phyloP scores from a whole-genome alignment of 805 yeast species.

The Saccharomycopsis oosterbeekiorum region DNA sequence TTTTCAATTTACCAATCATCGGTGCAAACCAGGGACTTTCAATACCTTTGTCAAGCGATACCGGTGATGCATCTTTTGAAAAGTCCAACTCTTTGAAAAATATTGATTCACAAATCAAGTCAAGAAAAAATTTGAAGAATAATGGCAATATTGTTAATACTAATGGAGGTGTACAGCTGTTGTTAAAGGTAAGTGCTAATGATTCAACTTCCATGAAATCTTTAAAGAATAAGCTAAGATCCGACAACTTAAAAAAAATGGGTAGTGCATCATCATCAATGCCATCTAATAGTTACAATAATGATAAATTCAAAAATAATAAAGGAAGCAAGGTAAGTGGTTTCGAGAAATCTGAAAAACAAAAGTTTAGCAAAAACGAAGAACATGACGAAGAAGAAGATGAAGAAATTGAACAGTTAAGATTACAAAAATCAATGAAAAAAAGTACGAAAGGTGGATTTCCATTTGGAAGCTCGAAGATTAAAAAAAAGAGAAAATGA shows the following conservation, averaged over 20 bases:
- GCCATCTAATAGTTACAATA: not conserved
- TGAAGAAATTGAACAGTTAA: not conserved
- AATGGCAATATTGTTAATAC: not conserved
- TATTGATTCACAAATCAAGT: not conserved
- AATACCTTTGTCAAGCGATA: not conserved
- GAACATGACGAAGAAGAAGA: not conserved
- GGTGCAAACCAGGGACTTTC: constrained; percentile 8
- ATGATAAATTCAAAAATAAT: not conserved
- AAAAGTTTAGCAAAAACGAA: not conserved
- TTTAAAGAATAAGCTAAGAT: constrained; percentile 13
- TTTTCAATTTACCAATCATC: constrained; percentile 13
- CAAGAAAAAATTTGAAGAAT: not conserved
- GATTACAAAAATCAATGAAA: not conserved
- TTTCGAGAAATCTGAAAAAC: not conserved
- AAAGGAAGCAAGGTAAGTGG: too few species aligned
- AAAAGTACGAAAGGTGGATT: not conserved
- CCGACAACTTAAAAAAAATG: constrained; percentile 8
- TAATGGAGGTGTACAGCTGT: not conserved
- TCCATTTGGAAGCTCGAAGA: not conserved
- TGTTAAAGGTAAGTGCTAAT: not conserved
- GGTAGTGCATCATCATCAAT: not conserved
- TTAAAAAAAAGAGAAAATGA: not conserved
- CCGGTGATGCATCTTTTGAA: not conserved
- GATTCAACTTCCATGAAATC: constrained; percentile 15
- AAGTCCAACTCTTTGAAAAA: not conserved